phyloP scores from a whole-genome alignment of 148 eudicot species.

The Cornus suecica region DNA sequence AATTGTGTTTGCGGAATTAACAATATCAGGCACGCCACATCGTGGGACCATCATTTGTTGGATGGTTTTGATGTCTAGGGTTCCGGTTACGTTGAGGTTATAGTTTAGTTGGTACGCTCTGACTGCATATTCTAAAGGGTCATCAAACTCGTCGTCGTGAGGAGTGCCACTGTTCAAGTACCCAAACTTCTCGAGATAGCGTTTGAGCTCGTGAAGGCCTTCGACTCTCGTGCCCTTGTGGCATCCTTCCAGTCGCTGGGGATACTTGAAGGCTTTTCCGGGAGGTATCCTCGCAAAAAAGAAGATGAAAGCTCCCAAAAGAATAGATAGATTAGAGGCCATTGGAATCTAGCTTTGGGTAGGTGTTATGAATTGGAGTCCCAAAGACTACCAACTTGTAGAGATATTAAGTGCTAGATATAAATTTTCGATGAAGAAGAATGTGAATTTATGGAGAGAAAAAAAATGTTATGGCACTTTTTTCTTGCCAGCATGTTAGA shows the following conservation, averaged over 20 bases:
- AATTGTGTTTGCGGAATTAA: neutral
- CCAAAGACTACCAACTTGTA: too few species aligned
- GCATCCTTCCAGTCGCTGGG: neutral
- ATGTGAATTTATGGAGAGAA: too few species aligned
- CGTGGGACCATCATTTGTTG: neutral
- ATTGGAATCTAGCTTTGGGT: neutral
- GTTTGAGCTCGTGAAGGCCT: neutral
- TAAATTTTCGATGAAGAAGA: too few species aligned
- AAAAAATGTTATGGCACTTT: too few species aligned
- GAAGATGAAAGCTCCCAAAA: neutral
- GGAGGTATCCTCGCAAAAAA: too few species aligned
- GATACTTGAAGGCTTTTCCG: neutral
- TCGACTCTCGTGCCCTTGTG: neutral
- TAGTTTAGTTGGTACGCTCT: neutral
- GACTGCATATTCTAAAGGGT: neutral
- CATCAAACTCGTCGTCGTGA: constrained; percentile 1
- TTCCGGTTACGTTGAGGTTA: neutral
- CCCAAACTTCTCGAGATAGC: constrained; percentile 2
- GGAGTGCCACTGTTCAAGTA: neutral
- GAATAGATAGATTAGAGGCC: neutral
- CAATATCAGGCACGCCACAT: constrained; percentile 4
- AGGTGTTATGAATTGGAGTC: neutral
- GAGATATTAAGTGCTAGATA: too few species aligned
- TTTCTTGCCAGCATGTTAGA: too few species aligned
- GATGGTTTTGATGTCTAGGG: neutral